Base-by-base conservation (phyloP, 768 basidiomycete species). In the Crucibulum laeve region DNA sequence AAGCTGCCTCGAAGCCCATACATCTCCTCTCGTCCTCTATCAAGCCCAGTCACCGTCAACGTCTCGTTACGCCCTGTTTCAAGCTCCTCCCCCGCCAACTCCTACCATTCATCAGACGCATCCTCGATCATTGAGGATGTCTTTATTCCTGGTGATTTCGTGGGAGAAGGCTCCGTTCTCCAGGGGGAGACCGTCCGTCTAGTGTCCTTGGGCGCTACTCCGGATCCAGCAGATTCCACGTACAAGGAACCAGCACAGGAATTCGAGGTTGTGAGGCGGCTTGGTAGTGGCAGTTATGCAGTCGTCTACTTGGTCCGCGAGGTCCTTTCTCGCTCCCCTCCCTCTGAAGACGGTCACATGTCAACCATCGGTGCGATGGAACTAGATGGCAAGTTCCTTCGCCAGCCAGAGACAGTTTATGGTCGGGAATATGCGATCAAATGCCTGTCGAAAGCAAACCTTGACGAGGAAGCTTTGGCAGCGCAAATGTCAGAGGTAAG, bases 381-480 rank as follows among this genome's bases (percentile, higher is more conserved):
- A 45, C 51, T 79, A 7, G 79, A 78, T 49, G 69, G 69, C 34
- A 52, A 53, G 37, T 48, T 60, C 40, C 33, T 47, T 43, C 53
- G 58, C 38, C 56, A 50, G n/a, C 49, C 71, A 26, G 61, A 68
- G 38, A 67, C 69, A 17, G 63, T 70, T 11, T 88, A 91, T 51
- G 89, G 88, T 18, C 76, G 84, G 45, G 80, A 92, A 59, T 90
- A 83, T 63, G 96, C 96, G n/a, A 79, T 98, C 68, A 98, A 99
- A 74, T 88, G 91, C 64, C 73, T 98, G 51, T 91, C 90, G 61
- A 98, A 97, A 67, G 87, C 84, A 41, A 87, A 97, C 71, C 83
- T 96, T 49, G 83, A 90, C 65, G 77, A 84, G 53, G 93, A 95
- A 42, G 86, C 87, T 51, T 72, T 96, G 55, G 79, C 76, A 25